Percentiles rank a stretch among this genome's conserved stretches.
Evolutionary conservation across 2,329 filamentous ascomycete species (phyloP).

Genomic region (Xylariaceae sp.): DNA sequence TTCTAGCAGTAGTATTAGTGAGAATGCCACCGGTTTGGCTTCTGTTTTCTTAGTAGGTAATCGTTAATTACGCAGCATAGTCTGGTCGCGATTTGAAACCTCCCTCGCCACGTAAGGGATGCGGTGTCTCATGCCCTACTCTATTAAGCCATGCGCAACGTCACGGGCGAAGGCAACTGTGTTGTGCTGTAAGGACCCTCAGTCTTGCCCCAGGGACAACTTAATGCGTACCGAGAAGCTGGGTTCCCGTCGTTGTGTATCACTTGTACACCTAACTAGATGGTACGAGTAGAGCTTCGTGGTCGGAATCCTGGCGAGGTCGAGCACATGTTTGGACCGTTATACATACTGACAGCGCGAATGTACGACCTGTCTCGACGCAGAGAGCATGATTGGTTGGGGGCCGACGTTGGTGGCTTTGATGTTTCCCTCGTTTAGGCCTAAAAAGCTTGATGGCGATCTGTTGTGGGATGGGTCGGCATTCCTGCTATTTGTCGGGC

Average conservation of each 20-base stretch:
- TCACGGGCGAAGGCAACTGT: background rate
- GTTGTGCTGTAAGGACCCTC: background rate
- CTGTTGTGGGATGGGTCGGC: background rate
- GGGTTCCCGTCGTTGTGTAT: background rate
- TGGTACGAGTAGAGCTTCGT: background rate
- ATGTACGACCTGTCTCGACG: slow-evolving; percentile 5
- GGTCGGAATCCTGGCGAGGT: background rate
- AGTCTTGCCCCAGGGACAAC: background rate
- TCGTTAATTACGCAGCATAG: background rate
- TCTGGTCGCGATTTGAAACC: background rate
- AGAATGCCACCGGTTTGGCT: no score
- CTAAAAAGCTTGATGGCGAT: background rate
- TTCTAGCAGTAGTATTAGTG: no score
- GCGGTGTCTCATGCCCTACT: background rate
- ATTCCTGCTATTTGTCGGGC: slow-evolving; percentile 8
- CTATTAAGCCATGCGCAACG: background rate
- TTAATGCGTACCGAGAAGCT: background rate
- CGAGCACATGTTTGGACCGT: slow-evolving; percentile 7
- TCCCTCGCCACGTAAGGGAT: background rate
- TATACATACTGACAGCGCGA: background rate
- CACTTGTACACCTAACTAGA: background rate
- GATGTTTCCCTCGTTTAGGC: background rate
- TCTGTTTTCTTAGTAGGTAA: background rate
- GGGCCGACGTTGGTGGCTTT: no score
- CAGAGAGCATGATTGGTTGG: slow-evolving; percentile 6